Evolutionary conservation across 2,329 filamentous ascomycete genomes (phyloP).

Genomic region (Raffaelea albimanens): DNA sequence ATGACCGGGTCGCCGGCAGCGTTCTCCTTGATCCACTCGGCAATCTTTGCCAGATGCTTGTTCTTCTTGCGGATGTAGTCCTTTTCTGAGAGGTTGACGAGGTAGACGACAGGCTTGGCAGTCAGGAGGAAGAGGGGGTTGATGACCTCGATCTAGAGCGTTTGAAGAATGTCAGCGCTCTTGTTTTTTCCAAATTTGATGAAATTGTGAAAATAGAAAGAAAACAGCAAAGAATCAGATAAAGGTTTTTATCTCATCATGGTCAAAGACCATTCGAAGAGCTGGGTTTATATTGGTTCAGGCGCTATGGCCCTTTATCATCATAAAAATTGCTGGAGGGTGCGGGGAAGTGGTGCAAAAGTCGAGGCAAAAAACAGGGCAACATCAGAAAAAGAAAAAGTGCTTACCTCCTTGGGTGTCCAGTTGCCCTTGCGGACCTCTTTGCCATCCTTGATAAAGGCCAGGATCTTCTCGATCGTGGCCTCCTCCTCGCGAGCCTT

Average conservation of each 20-base stretch:
- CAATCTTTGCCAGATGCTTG: slow-evolving; percentile 91
- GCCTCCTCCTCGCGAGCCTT: slow-evolving; percentile 92
- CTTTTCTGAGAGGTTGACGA: slow-evolving; percentile 94
- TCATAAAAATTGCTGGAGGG: slow-evolving; percentile 51
- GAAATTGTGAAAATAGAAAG: not conserved
- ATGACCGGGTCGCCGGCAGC: slow-evolving; percentile 83
- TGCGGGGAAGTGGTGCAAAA: not conserved
- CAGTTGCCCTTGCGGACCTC: slow-evolving; percentile 88
- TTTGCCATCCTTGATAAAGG: slow-evolving; percentile 77
- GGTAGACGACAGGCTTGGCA: slow-evolving; percentile 93
- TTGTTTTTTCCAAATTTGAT: too few species aligned
- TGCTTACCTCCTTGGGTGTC: slow-evolving; percentile 86
- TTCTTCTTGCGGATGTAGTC: slow-evolving; percentile 99
- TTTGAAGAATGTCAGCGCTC: not conserved
- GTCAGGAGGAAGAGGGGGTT: slow-evolving; percentile 93
- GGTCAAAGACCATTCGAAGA: slow-evolving; percentile 90
- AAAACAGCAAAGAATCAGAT: slow-evolving; percentile 44
- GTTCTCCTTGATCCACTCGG: slow-evolving; percentile 91
- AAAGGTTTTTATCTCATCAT: slow-evolving; percentile 73
- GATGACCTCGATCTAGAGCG: slow-evolving; percentile 78
- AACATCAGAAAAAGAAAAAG: not conserved
- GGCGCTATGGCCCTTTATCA: slow-evolving; percentile 96
- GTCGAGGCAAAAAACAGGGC: not conserved
- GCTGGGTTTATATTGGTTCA: slow-evolving; percentile 95
- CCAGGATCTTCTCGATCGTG: slow-evolving; percentile 81